Base-by-base conservation (phyloP, 495 filamentous ascomycete genomes). In the Trichodelitschia bisporula region DNA sequence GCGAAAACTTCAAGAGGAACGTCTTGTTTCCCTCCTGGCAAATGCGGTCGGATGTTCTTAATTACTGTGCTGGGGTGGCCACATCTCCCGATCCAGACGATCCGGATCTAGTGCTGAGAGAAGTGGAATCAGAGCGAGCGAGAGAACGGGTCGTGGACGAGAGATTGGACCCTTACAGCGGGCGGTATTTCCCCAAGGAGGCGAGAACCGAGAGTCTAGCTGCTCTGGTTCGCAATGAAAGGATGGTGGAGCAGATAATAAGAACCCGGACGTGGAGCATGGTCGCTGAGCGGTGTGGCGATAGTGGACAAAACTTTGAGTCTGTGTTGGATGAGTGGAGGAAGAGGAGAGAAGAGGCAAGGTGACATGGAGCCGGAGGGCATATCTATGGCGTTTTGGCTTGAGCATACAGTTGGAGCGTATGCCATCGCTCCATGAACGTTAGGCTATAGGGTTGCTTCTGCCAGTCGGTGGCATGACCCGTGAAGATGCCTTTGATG, bases 1-100 rank as follows among this genome's bases (percentile, higher is more conserved):
- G 86, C 42, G 51, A 55, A 29, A 35, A 37, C 2, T 93, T 97
- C 55, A 77, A 77, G 40, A 54, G 79, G 10, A 59, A 72, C 18
- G 66, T 92, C 1, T 50, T 97, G 0, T 86, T 92, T 31, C 77
- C 77, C 0, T 75, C 77, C 16, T 97, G 86, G 86, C 72, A 89
- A 39, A 58, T 60, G 3, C 62, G 86, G 28, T 76, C 75, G 5
- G 77, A 89, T 46, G 73, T 93, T 2, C 53, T 97, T 19, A 76
- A 65, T 33, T 97, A 92, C 46, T 97, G 86, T 50, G 70, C 78
- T 8, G 61, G 70, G 15, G 86, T 97, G 6, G 86, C 86, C 2
- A 78, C 78, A 2, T 72, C 66, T 31, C 73, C 77, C 2, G 82
- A 97, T 43, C 80, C 82, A 0, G 68, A 80, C 23, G 84, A 97